Evolutionary conservation across 2,329 filamentous ascomycete species (phyloP).

Genomic region (Gnomoniopsis sp.): DNA sequence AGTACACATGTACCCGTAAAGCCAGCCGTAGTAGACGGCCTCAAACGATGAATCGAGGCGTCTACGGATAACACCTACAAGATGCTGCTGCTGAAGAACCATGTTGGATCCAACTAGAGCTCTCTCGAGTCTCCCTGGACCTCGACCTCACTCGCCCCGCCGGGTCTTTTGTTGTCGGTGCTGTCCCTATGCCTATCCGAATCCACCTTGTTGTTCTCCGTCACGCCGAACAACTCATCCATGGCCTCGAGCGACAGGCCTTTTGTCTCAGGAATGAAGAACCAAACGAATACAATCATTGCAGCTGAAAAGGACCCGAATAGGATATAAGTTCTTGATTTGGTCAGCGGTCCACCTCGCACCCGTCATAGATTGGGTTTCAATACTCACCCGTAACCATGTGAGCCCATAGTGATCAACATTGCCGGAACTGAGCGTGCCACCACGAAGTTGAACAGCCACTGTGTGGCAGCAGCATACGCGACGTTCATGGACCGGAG

Average conservation of each 20-base stretch:
- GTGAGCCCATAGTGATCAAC: conserved; percentile 44
- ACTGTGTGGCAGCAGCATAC: conserved; percentile 63
- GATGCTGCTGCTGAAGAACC: neutral
- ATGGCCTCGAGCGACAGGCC: conserved; percentile 36
- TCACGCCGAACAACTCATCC: conserved; percentile 27
- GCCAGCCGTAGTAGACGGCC: too few relatives aligned
- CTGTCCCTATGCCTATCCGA: neutral
- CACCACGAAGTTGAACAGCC: conserved; percentile 69
- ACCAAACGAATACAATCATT: conserved; percentile 63
- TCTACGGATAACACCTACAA: too few relatives aligned
- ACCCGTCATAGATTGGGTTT: neutral
- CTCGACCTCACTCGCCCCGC: conserved; percentile 1
- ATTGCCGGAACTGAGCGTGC: conserved; percentile 61
- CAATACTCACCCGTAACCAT: conserved; percentile 35
- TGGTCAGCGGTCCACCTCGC: neutral
- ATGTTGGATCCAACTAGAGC: neutral
- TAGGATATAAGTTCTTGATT: conserved; percentile 54
- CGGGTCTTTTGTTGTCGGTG: neutral
- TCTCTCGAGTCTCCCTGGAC: neutral
- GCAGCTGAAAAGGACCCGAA: conserved; percentile 61
- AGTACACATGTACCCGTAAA: too few relatives aligned
- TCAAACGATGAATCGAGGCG: too few relatives aligned
- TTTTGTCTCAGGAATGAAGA: conserved; percentile 61
- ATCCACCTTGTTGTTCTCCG: conserved; percentile 15
- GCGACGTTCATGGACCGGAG: conserved; percentile 62